Base-by-base conservation (phyloP, 257 asterid species). In the Anisodus tanguticus region DNA sequence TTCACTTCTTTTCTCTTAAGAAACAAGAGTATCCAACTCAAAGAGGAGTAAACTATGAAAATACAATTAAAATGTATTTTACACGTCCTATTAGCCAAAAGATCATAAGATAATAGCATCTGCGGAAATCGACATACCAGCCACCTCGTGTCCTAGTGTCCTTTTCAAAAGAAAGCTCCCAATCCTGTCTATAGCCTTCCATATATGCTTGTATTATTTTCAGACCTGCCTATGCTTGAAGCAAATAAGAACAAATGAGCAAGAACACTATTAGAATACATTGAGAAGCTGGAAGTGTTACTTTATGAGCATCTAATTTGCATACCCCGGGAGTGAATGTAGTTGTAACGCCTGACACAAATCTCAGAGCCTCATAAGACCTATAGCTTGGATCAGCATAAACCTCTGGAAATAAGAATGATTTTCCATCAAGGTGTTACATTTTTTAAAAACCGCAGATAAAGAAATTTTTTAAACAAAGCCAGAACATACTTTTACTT, bases 131-230 rank as follows among this genome's bases (percentile, higher is more conserved):
- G 70, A 85, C 95, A 7, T 90, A 96, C 99, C 98, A 96, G 90
- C 98, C 99, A 84, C 99, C 98, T 90, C 91, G 88, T 83, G 98
- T 92, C 88, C 99, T 90, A 63, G 98, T 96, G 90, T 96, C 97
- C 88, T 94, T 92, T 88, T 94, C 98, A 71, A 94, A 93, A 10
- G 99, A 96, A 83, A 96, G 98, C 62, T 83, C 91, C 99, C 98
- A 96, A 90, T 96, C 98, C 84, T 96, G 98, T 83, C 98, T 89
- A 85, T 94, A 96, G 58, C 99, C 99, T 66, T 96, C 98, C 88
- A 91, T 85, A 85, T 96, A 96, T 76, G 92, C 89, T 88, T 96
- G 91, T 81, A 96, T 85, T 84, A 93, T 92, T 89, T 93, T 96
- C 93, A 94, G 76, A 83, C 94, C 99, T 8, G 99, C 93, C 99